Percentiles rank a stretch among this genome's conserved stretches.
Conservation (phyloP, 257 asterid species). For the Solanum dulcamara region DNA sequence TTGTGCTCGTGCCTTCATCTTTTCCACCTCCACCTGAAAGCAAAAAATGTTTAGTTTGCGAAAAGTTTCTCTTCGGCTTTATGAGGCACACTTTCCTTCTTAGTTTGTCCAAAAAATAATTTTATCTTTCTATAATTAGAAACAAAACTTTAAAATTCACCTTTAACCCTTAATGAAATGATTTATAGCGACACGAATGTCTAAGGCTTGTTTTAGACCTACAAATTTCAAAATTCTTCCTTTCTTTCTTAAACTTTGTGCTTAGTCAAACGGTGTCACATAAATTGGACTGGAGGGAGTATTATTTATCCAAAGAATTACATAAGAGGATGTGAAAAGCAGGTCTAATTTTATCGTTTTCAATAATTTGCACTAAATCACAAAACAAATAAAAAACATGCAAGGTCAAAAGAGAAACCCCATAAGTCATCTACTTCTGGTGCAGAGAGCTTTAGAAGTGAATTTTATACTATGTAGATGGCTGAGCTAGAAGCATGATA, state of each 20-base stretch:
- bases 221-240: background rate
- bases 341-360: background rate
- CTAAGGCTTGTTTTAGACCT: background rate
- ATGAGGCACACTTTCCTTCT: background rate
- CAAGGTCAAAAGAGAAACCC: background rate
- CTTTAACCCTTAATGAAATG: background rate
- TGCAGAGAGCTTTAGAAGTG: background rate
- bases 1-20: constrained; percentile 19
- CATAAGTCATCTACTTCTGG: background rate
- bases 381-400: background rate
- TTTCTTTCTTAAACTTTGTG: background rate
- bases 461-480: background rate
- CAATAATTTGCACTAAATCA: background rate
- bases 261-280: background rate
- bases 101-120: background rate
- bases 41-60: background rate
- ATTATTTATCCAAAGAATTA: background rate
- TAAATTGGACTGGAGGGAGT: background rate
- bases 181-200: background rate
- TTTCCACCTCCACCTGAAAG: constrained; percentile 27
- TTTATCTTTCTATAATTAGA: background rate
- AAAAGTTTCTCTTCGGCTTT: background rate
- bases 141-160: background rate
- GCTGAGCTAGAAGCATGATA: background rate
- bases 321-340: background rate